These are phyloP conservation scores for Phylloporus sp. DNA, from an alignment of 768 basidiomycete genomes.

Conservation along the genomic window DNA sequence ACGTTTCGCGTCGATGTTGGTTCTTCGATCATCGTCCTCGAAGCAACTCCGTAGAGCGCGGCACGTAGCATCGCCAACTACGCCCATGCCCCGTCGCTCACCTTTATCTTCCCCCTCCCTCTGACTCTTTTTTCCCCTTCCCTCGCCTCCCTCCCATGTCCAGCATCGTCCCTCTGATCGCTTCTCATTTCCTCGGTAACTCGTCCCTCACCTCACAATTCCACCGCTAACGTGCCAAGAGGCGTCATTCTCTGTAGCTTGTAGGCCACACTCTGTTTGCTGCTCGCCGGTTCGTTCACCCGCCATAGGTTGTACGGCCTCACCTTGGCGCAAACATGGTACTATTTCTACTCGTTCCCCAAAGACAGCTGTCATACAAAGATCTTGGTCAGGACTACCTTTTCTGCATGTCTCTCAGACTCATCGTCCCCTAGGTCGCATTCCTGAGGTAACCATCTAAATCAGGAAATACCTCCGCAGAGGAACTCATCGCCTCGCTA, in stretches of 20 bases:
- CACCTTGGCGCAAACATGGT: constrained; percentile 33
- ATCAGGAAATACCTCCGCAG: neutral
- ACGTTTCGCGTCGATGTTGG: neutral
- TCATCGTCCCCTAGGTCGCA: constrained; percentile 20
- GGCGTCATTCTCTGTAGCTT: constrained; percentile 31
- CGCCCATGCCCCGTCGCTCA: constrained; percentile 4
- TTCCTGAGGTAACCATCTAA: constrained; percentile 21
- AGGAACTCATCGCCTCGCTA: constrained; percentile 7
- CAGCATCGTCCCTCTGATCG: constrained; percentile 16
- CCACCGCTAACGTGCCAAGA: constrained; percentile 14
- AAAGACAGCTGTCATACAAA: constrained; percentile 30
- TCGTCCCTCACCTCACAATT: no score
- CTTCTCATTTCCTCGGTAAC: constrained; percentile 28
- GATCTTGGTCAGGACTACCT: constrained; percentile 23
- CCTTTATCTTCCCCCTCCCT: constrained; percentile 4
- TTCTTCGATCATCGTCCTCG: constrained; percentile 30
- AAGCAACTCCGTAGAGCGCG: constrained; percentile 29
- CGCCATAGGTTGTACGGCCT: constrained; percentile 31
- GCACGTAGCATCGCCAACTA: constrained; percentile 22
- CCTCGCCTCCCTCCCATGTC: constrained; percentile 13
- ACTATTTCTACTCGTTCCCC: constrained; percentile 30
- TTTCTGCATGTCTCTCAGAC: neutral
- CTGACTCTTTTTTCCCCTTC: neutral
- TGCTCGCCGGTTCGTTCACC: neutral
- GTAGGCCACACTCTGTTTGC: constrained; percentile 14